phyloP scores from a whole-genome alignment of 1,284 basidiomycete species.

The Hymenochaete sp. region DNA sequence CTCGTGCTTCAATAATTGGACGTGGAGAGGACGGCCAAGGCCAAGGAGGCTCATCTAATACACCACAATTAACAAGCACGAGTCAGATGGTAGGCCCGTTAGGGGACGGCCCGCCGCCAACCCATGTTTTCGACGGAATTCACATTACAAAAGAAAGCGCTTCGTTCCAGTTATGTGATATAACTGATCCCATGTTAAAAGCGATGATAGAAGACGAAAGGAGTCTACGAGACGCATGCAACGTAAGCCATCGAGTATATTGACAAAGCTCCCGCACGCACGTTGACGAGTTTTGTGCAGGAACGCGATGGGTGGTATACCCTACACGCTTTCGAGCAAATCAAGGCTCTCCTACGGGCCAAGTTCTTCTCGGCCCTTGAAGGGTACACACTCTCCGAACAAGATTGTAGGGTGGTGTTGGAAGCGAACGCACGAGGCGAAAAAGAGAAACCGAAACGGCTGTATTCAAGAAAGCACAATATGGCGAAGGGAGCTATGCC shows the following conservation, averaged over 20 bases:
- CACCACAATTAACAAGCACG: not conserved
- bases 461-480: constrained; percentile 65
- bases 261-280: not conserved
- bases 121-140: constrained; percentile 86
- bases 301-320: constrained; percentile 84
- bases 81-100: no score
- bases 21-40: constrained; percentile 55
- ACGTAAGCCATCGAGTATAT: constrained; percentile 40
- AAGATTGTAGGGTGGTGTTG: constrained; percentile 61
- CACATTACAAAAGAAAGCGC: constrained; percentile 73
- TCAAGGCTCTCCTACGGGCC: constrained; percentile 76
- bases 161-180: constrained; percentile 90
- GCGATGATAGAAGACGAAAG: constrained; percentile 69
- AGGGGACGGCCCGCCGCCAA: constrained; percentile 32
- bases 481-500: constrained; percentile 77
- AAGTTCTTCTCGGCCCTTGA: constrained; percentile 83
- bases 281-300: constrained; percentile 28
- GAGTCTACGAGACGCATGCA: constrained; percentile 57
- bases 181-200: constrained; percentile 74
- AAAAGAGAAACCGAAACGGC: constrained; percentile 27
- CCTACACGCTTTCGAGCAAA: constrained; percentile 63
- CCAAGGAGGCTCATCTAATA: constrained; percentile 18
- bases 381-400: constrained; percentile 58
- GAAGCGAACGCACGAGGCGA: constrained; percentile 28
- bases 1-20: constrained; percentile 58